Base-by-base conservation (phyloP, 257 asterid genomes). In the Rauvolfia tetraphylla region DNA sequence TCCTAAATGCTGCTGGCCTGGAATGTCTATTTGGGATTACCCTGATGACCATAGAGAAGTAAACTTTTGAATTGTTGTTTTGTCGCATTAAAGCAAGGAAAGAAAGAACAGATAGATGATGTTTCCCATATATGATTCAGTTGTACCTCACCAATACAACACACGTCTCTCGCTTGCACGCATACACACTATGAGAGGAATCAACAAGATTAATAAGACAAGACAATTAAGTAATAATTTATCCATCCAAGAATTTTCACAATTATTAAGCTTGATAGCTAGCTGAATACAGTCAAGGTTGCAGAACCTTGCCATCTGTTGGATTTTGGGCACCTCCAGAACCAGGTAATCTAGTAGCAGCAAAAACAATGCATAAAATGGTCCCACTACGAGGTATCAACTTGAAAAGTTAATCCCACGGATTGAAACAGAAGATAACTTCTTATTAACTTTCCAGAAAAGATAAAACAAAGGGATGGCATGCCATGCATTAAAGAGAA, bases 1-100 rank as follows among this genome's bases (percentile, higher is more conserved):
- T 89, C 81, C 97, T 88, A 86, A 83, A 95, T 39, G 99, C 96
- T 59, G 93, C 96, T 54, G 99, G 99, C 82, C 84, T 81, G 46
- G 88, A 84, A 62, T 65, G 86, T n/a, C 99, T 84, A 74, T 83
- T 77, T 48, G 96, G 96, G 79, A 91, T 91, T 58, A 89, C 95
- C 91, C 99, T 95, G 93, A 71, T 72, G 36, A 76, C 41, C 68
- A 82, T 18, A 65, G 54, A 58, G 62, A 76, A 53, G 49, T 59
- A 68, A 62, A 27, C 34, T 12, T 57, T 42, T 46, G 38, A 36
- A 68, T 44, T 38, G 25, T 41, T 14, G 11, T 20, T 27, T 56
- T 53, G 61, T 15, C 58, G 5, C 44, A 41, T 49, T 4, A 66
- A 48, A 71, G 61, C 27, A 69, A 17, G 48, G 38, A 54, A 54